Percentiles rank a stretch among this genome's conserved stretches.
Conservation (phyloP, 805 yeast species). For the Monosporozyma yasuniensis region DNA sequence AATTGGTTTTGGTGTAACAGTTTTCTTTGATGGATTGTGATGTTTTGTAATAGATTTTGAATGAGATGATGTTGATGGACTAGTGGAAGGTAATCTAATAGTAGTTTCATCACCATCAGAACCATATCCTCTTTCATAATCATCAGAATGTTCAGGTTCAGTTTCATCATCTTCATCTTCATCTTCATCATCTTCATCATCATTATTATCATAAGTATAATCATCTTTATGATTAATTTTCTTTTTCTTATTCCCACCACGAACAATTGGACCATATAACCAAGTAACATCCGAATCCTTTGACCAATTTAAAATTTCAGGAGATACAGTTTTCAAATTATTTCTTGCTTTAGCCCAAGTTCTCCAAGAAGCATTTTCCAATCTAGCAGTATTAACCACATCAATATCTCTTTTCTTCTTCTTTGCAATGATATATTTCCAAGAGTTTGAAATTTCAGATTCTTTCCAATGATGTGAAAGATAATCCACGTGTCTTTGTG, state of each 20-base stretch:
- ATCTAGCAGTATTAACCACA: conserved; percentile 70
- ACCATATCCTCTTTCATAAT: conserved; percentile 29
- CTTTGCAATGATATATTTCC: conserved; percentile 84
- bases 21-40: conserved; percentile 8
- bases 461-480: conserved; percentile 95
- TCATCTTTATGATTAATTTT: background rate
- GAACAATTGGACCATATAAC: conserved; percentile 80
- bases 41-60: conserved; percentile 6
- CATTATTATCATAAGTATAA: background rate
- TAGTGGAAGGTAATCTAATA: conserved; percentile 20
- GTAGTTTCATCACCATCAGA: conserved; percentile 32
- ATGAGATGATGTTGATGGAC: background rate
- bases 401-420: conserved; percentile 48
- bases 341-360: conserved; percentile 93
- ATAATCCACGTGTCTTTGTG: conserved; percentile 88
- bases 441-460: conserved; percentile 81
- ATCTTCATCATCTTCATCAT: conserved; percentile 2
- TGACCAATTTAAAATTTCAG: conserved; percentile 90
- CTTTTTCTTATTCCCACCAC: conserved; percentile 9
- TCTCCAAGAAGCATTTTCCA: conserved; percentile 92
- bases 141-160: conserved; percentile 6
- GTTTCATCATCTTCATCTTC: conserved; percentile 2
- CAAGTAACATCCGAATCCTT: conserved; percentile 96
- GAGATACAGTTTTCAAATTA: conserved; percentile 71
- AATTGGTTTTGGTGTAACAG: conserved; percentile 59